Evolutionary conservation across 768 basidiomycete genomes (phyloP), one percentile per base, ranked within the genome.

Genomic region (Tricholoma furcatifolium): DNA sequence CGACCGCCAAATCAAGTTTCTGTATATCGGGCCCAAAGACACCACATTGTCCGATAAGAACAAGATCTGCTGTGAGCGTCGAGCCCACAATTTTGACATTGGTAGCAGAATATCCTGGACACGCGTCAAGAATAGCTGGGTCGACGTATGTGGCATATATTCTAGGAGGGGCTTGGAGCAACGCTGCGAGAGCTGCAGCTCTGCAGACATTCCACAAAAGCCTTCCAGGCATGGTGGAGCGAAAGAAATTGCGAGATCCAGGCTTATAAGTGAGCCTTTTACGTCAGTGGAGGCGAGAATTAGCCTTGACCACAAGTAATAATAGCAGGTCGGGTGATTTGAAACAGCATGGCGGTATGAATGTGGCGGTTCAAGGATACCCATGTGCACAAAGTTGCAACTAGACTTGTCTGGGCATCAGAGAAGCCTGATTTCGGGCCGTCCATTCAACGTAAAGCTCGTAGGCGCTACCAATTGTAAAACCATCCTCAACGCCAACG

Each of bases 1-100:
- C 75, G 31, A 87, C 83, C 23, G 66, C 65, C 45, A 87, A 64
- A 12, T 67, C 66, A 30, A 88, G 68, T 30, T 67, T 65, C 36
- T 71, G 43, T 35, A 81, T 71, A 60, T 87, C 85, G 5, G 65
- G 53, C 2, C 85, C 86, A 65, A 80, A 87, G 18, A 84, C 78
- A 54, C 80, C 78, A 68, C 85, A 85, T 4, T 64, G 60, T 4
- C 77, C 79, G n/a, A 71, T 75, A 21, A 85, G 70, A n/a, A 72
- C 62, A 14, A 85, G 73, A 58, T 78, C 72, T 24, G 82, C 83
- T 4, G 74, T 79, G 43, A 85, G 62, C 9, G 60, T 72, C 2
- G 71, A 62, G 0, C 74, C 73, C 3, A 54, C 40, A 3, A 65
- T 64, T 24, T 69, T 66, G 17, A 84, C 73, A 51, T 81, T 76